These are phyloP conservation scores for Rhizopogon roseolus DNA, from an alignment of 768 basidiomycete species.

Conservation along the genomic window DNA sequence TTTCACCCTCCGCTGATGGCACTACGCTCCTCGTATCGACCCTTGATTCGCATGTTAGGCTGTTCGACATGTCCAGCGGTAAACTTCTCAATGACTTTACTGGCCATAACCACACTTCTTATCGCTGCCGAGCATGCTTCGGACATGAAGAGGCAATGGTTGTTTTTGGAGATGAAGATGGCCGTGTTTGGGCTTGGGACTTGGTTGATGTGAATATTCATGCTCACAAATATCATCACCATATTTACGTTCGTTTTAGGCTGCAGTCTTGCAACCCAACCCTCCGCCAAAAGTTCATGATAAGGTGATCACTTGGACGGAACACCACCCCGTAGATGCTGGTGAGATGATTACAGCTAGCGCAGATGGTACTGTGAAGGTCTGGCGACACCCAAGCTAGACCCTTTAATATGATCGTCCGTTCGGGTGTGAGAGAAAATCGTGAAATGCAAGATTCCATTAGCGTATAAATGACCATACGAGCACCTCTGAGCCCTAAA, in stretches of 20 bases:
- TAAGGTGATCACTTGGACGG: conserved; percentile 88
- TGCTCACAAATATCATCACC: background rate
- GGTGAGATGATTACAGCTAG: conserved; percentile 87
- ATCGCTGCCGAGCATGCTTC: conserved; percentile 79
- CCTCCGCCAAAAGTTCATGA: conserved; percentile 77
- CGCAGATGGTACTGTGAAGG: conserved; percentile 86
- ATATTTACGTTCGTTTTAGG: conserved; percentile 38
- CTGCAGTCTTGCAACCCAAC: conserved; percentile 60
- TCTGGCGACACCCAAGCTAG: conserved; percentile 60
- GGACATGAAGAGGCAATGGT: conserved; percentile 79
- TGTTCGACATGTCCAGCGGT: conserved; percentile 82
- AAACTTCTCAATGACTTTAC: conserved; percentile 81
- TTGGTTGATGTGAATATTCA: conserved; percentile 70
- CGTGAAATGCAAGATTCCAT: background rate
- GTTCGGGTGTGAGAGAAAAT: background rate
- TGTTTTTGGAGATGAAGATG: conserved; percentile 87
- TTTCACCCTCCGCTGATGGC: conserved; percentile 73
- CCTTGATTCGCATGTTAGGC: conserved; percentile 78
- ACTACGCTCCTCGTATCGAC: conserved; percentile 80
- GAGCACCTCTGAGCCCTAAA: background rate
- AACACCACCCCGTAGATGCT: conserved; percentile 78
- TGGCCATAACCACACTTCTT: conserved; percentile 70
- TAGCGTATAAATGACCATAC: background rate
- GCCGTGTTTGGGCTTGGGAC: conserved; percentile 90
- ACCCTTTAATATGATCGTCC: background rate